Percentiles rank a stretch among this genome's conserved stretches.
phyloP scores from a whole-genome alignment of 495 filamentous ascomycete genomes.

The Aspergillus coremiiformis region DNA sequence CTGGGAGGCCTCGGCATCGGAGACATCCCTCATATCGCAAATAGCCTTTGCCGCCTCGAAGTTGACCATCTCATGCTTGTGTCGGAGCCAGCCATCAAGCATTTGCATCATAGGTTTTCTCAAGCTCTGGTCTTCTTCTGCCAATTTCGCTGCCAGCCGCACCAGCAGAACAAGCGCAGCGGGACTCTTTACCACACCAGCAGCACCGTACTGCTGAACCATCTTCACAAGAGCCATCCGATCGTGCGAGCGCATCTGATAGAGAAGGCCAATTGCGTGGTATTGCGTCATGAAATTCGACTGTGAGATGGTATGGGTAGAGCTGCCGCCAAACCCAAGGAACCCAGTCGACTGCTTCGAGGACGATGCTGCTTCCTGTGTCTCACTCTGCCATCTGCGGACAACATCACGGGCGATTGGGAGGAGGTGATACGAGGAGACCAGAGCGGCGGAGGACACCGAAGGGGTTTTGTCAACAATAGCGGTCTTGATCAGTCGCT shows the following conservation, averaged over 20 bases:
- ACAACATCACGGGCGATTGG: conserved; percentile 94
- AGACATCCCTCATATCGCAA: conserved; percentile 86
- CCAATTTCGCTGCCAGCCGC: conserved; percentile 85
- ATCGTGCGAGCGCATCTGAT: conserved; percentile 96
- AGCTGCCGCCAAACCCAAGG: conserved; percentile 76
- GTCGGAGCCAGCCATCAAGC: conserved; percentile 90
- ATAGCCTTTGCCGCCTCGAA: conserved; percentile 99
- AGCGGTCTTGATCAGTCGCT: conserved; percentile 96
- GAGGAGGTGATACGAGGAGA: conserved; percentile 96
- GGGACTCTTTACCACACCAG: conserved; percentile 89
- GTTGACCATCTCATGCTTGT: conserved; percentile 99
- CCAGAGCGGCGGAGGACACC: conserved; percentile 91
- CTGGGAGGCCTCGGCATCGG: conserved; percentile 83
- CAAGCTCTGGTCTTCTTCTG: conserved; percentile 83
- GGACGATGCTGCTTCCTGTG: conserved; percentile 89
- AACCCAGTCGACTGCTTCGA: conserved; percentile 83
- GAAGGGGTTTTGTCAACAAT: conserved; percentile 99
- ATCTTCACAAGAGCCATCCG: conserved; percentile 99
- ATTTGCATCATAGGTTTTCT: conserved; percentile 92
- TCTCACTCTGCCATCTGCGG: conserved; percentile 96
- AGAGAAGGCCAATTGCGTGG: conserved; percentile 94
- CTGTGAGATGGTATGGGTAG: conserved; percentile 55
- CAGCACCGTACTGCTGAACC: conserved; percentile 93
- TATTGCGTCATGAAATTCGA: conserved; percentile 95
- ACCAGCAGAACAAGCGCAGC: conserved; percentile 89